Conservation (phyloP, 345 rosid species). For the Syzygium oleosum region DNA sequence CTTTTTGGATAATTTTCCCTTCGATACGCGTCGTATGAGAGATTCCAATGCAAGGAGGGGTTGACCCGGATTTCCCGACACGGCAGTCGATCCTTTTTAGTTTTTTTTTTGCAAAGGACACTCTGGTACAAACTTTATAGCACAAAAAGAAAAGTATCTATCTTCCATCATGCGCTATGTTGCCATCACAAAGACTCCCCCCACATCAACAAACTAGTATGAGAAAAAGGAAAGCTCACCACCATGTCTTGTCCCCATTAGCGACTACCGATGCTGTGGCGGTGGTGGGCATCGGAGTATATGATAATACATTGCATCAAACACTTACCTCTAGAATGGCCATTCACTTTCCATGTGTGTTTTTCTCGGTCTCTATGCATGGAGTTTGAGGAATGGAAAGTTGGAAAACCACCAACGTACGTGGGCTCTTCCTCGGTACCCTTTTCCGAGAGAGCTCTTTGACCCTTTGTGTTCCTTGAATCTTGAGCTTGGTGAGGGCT, state of each 20-base stretch:
- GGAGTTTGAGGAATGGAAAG: not conserved
- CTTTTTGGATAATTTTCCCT: not conserved
- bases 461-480: not conserved
- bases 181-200: not conserved
- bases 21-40: not conserved
- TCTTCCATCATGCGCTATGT: not conserved
- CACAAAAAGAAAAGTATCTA: not conserved
- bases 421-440: not conserved
- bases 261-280: not conserved
- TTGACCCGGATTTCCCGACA: not conserved
- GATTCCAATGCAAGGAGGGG: not conserved
- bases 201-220: not conserved
- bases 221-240: not conserved
- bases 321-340: not conserved
- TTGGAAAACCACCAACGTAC: not conserved
- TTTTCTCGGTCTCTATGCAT: not conserved
- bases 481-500: not conserved
- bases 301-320: not conserved
- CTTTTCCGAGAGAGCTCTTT: not conserved
- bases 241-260: not conserved
- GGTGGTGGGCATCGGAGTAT: not conserved
- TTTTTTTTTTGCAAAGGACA: not conserved
- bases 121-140: not conserved
- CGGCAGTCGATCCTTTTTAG: not conserved
- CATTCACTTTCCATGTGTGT: not conserved